Conservation (phyloP, 73 alveolate species). For the Blepharisma japonicum region DNA sequence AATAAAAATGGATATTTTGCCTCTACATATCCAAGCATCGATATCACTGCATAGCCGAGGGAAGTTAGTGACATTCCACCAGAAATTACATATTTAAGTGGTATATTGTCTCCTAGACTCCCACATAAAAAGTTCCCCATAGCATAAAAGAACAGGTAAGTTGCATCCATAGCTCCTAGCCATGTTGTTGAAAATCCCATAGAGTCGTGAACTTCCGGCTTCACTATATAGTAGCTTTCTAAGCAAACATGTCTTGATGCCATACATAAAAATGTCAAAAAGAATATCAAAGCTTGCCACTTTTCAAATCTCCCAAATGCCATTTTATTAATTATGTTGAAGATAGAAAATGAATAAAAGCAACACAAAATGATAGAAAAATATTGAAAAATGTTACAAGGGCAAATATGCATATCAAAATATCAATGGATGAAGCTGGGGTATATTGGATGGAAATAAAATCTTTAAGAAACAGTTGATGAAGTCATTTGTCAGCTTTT, state of each 20-base stretch:
- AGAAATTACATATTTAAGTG: constrained; percentile 28
- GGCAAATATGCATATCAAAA: too few relatives aligned
- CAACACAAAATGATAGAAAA: too few relatives aligned
- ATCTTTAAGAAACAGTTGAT: too few relatives aligned
- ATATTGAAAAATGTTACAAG: too few relatives aligned
- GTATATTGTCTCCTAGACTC: constrained; percentile 48
- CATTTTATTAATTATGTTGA: neutral
- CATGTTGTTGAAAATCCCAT: constrained; percentile 35
- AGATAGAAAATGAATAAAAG: too few relatives aligned
- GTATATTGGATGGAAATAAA: too few relatives aligned
- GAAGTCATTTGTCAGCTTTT: neutral
- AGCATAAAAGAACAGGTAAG: constrained; percentile 47
- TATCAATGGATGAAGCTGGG: too few relatives aligned
- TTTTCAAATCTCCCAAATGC: constrained; percentile 3
- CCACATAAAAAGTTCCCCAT: constrained; percentile 59
- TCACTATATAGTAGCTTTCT: constrained; percentile 60
- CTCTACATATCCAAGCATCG: constrained; percentile 25
- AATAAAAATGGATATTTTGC: constrained; percentile 28
- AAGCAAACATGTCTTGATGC: constrained; percentile 46
- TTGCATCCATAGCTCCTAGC: constrained; percentile 54
- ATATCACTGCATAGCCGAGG: neutral
- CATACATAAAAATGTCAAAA: constrained; percentile 49
- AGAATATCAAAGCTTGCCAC: constrained; percentile 36
- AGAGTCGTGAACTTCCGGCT: constrained; percentile 28
- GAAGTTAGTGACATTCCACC: neutral